Base-by-base conservation (phyloP, 2,329 filamentous ascomycete species). In the Pestalotiopsis sp. region DNA sequence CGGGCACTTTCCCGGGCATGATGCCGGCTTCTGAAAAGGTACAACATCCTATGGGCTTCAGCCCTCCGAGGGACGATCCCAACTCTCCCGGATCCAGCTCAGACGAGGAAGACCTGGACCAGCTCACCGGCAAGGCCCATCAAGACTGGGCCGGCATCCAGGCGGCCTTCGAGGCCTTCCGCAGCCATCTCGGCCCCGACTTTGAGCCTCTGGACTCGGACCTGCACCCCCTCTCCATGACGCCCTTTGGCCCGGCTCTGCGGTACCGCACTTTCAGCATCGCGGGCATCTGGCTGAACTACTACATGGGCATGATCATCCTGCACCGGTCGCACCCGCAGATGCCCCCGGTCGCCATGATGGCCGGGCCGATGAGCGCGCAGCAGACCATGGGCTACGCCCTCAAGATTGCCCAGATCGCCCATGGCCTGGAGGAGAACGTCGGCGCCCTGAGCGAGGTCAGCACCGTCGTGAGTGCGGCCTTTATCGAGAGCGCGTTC, bases 281-380 rank as follows among this genome's bases (percentile, higher is more conserved):
- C 71, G 93, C 93, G 2, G 92, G 93, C 41, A 86, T 98, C 25
- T 97, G 94, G 93, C 90, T 93, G 76, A 92, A 95, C 72, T 95
- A 93, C 78, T 92, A 97, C 79, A 93, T 95, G 85, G 91, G 91
- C 0, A 86, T 94, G 61, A 95, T 98, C 68, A 87, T 95, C 67
- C 86, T 96, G n/a, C 85, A 95, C 69, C 88, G 96, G 41, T 86
- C 91, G 1, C 95, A 98, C 73, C 96, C 96, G 0, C 89, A 88
- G 27, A 98, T 98, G 94, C 95, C 95, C 0, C 94, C 95, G 0
- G 91, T 95, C 9, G 92, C 94, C 45, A 94, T 97, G 89, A 89
- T 94, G 74, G 94, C 96, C 2, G 94, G 94, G 0, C 92, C 91
- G 7, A 86, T 97, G 71, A 90, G 92, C 11, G 93, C 94, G 0